These are phyloP conservation scores for Euryodendron excelsum DNA, from an alignment of 148 eudicot genomes.

Conservation along the genomic window DNA sequence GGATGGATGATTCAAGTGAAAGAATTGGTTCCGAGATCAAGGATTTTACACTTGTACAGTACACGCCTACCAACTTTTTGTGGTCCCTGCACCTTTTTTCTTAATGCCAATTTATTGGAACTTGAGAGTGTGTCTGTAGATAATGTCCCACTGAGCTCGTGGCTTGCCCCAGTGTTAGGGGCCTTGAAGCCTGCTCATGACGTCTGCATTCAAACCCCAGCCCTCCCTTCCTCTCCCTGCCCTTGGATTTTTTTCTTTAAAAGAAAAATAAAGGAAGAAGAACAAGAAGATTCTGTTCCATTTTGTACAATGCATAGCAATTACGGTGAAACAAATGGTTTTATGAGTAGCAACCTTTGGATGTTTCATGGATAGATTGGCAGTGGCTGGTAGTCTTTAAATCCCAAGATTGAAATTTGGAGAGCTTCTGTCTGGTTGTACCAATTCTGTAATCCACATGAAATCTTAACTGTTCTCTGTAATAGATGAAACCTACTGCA, in stretches of 20 bases:
- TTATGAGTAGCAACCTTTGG: neutral
- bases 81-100: neutral
- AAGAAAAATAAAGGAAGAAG: too few species aligned
- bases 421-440: neutral
- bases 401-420: neutral
- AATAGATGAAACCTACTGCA: neutral
- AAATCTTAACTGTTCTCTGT: neutral
- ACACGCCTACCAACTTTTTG: neutral
- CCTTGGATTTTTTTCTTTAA: too few species aligned
- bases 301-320: too few species aligned
- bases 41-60: neutral
- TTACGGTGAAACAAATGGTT: neutral
- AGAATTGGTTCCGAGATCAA: neutral
- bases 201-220: too few species aligned
- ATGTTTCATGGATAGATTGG: slow-evolving; percentile 2
- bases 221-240: too few species aligned
- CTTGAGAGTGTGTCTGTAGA: too few species aligned
- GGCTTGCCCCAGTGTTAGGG: too few species aligned
- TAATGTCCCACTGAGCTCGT: too few species aligned
- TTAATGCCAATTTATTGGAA: neutral
- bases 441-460: neutral
- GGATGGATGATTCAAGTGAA: neutral
- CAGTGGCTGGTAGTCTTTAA: neutral
- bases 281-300: too few species aligned
- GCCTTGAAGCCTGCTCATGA: too few species aligned